These are phyloP conservation scores for Trypanosoma avium DNA, from an alignment of 208 protist genomes.

Conservation along the genomic window DNA sequence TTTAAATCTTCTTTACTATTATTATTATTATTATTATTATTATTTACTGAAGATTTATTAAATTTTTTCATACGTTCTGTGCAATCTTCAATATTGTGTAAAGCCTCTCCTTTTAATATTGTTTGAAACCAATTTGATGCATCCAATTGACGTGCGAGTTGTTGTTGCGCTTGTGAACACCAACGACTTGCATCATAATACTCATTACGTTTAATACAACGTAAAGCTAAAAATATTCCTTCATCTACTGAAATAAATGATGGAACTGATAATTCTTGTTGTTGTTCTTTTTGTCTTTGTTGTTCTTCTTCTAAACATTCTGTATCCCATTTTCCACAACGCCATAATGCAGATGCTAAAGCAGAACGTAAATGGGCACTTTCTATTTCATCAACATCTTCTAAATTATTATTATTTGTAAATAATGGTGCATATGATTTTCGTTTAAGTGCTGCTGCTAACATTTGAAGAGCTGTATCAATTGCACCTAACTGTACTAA, in stretches of 20 bases:
- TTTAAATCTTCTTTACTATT: too few relatives aligned
- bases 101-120: constrained; percentile 50
- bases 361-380: constrained; percentile 28
- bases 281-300: constrained; percentile 4
- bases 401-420: neutral
- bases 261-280: constrained; percentile 27
- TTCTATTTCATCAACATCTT: neutral
- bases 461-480: constrained; percentile 19
- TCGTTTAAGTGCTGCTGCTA: constrained; percentile 13
- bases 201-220: constrained; percentile 3
- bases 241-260: constrained; percentile 33
- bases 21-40: too few relatives aligned
- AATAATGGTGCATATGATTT: neutral
- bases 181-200: constrained; percentile 21
- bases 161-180: constrained; percentile 29
- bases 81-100: constrained; percentile 48
- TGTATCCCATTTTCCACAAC: constrained; percentile 39
- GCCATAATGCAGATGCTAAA: constrained; percentile 54
- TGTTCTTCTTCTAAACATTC: neutral
- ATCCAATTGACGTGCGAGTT: constrained; percentile 33
- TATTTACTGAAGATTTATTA: neutral
- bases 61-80: neutral
- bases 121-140: constrained; percentile 31
- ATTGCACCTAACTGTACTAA: constrained; percentile 25
- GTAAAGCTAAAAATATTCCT: constrained; percentile 25